Base-by-base conservation (phyloP, 345 rosid species). In the Eucalyptus cladocalyx region DNA sequence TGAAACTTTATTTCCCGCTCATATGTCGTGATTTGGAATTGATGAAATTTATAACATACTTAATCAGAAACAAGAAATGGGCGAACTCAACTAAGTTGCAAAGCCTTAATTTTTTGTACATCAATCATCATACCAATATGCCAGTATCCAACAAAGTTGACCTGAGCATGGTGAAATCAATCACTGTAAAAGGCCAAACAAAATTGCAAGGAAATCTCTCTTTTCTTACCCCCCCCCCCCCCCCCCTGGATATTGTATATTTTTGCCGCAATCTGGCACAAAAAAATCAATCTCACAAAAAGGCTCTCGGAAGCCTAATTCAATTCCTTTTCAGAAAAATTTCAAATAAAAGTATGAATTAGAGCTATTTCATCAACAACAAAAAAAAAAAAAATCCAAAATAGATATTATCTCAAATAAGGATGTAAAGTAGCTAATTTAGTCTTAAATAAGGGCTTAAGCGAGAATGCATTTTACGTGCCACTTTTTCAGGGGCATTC, bases 351-450 rank as follows among this genome's bases (percentile, higher is more conserved):
- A 50, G 8, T 50, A 0, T 16, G 19, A 50, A 50, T 50, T 50
- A 50, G 53, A 50, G 2, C 2, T 50, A 50, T 50, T 50, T 50
- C 54, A 50, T 48, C 15, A 48, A 48, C 15, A 48, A 12, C 14
- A 4, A 48, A 1, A 48, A 48, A 50, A 4, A 48, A 1, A 48
- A 48, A 50, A 16, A 7, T 50, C 0, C 21, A 6, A 0, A 50
- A 4, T 3, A 50, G 53, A 50, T 0, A 50, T 50, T 6, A 50
- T 50, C 1, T 50, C 8, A 50, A 50, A 50, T 50, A 50, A 50
- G 4, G 3, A 0, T 2, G 3, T 50, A 3, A 50, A 50, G 54
- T 50, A 8, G 0, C 1, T 50, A 50, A 50, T 50, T 50, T 50
- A 50, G 7, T 50, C 0, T 50, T 51, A 51, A 51, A 51, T 17